A percentile compares a stretch with the other conserved stretches of the same genome.
phyloP scores from a whole-genome alignment of 148 eudicot species.

The Fagopyrum esculentum region DNA sequence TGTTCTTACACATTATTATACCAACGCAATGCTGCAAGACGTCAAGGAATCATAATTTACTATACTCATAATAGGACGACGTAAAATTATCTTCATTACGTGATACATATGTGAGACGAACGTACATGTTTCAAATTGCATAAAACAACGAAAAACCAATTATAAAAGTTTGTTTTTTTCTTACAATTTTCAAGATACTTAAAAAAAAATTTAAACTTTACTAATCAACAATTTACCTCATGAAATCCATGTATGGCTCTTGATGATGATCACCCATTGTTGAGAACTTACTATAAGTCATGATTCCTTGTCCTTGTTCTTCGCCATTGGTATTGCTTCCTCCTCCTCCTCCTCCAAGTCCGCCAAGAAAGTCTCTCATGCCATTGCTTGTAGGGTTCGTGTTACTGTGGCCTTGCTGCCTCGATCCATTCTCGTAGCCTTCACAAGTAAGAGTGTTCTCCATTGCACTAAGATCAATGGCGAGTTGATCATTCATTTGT shows the following conservation, averaged over 20 bases:
- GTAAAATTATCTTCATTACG: not conserved
- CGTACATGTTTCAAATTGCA: not conserved
- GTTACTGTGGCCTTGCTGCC: constrained; percentile 13
- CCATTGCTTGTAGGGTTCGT: not conserved
- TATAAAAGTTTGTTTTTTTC: not conserved
- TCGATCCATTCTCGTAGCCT: constrained; percentile 6
- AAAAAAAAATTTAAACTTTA: not conserved
- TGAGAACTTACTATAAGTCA: not conserved
- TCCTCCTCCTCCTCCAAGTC: constrained; percentile 5
- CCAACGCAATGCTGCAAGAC: not conserved
- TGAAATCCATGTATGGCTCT: constrained; percentile 13
- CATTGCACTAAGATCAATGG: not conserved
- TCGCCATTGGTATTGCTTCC: not conserved
- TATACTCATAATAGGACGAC: not conserved
- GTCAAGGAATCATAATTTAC: not conserved
- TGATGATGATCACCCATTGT: not conserved
- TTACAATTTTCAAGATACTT: not conserved
- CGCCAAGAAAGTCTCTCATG: constrained; percentile 11
- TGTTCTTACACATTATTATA: not conserved
- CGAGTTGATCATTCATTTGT: constrained; percentile 5
- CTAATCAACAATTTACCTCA: not conserved
- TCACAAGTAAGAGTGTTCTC: not conserved
- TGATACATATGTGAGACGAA: not conserved
- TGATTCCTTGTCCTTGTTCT: not conserved
- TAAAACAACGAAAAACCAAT: not conserved